phyloP scores from a whole-genome alignment of 2,329 filamentous ascomycete genomes.

The Aspergillus udagawae region DNA sequence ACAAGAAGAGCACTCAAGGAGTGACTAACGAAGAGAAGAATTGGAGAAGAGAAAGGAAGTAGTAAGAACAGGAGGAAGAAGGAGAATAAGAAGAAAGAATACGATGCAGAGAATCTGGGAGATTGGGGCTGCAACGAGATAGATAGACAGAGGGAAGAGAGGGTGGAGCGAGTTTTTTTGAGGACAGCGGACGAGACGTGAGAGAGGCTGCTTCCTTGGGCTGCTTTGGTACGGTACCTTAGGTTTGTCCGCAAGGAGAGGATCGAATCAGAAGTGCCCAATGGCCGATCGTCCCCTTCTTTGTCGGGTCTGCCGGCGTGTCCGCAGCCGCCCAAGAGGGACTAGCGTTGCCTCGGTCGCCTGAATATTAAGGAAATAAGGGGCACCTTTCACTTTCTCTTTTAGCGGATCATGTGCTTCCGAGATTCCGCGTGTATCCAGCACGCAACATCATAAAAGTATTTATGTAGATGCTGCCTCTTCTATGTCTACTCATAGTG shows the following conservation, averaged over 20 bases:
- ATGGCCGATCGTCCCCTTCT: slow-evolving; percentile 11
- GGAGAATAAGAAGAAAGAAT: slow-evolving; percentile 67
- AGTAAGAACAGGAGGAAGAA: slow-evolving; percentile 38
- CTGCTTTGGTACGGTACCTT: neutral
- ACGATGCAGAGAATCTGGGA: slow-evolving; percentile 35
- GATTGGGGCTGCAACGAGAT: neutral
- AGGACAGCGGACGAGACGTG: neutral
- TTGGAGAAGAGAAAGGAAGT: slow-evolving; percentile 67
- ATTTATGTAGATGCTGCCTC: neutral
- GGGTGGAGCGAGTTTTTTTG: slow-evolving; percentile 24
- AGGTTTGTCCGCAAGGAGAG: slow-evolving; percentile 6
- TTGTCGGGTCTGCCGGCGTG: slow-evolving; percentile 20
- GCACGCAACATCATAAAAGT: neutral
- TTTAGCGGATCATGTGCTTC: slow-evolving; percentile 13
- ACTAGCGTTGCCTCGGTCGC: slow-evolving; percentile 18
- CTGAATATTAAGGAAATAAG: slow-evolving; percentile 17
- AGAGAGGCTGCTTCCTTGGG: neutral
- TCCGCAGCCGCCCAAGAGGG: slow-evolving; percentile 22
- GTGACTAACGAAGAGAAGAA: slow-evolving; percentile 7
- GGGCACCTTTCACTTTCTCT: slow-evolving; percentile 10
- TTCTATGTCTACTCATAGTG: neutral
- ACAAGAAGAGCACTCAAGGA: slow-evolving; percentile 3
- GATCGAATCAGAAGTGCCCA: neutral
- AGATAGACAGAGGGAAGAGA: slow-evolving; percentile 12
- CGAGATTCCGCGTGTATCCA: slow-evolving; percentile 4